A percentile compares a stretch with the other conserved stretches of the same genome.
These are phyloP conservation scores for Aspergillus leporis DNA, from an alignment of 495 filamentous ascomycete genomes.

Conservation along the genomic window DNA sequence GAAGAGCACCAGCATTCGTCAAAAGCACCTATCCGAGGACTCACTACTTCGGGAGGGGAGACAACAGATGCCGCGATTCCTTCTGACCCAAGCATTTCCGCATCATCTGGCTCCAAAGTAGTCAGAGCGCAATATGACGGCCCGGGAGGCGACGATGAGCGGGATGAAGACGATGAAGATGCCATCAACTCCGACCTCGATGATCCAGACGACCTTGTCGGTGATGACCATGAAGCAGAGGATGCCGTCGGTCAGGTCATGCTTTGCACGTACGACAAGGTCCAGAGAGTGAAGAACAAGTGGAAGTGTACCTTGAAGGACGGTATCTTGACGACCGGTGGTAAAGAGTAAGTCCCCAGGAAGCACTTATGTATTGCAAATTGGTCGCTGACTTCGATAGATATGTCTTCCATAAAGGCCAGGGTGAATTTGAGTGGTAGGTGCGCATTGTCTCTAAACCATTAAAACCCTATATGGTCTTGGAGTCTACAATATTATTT, in stretches of 20 bases:
- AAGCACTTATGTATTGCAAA: not conserved
- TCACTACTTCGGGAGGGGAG: slow-evolving; percentile 9
- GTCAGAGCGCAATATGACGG: slow-evolving; percentile 65
- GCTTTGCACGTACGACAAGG: slow-evolving; percentile 99
- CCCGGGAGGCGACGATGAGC: slow-evolving; percentile 49
- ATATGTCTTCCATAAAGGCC: slow-evolving; percentile 97
- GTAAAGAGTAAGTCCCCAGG: slow-evolving; percentile 66
- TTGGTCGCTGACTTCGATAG: slow-evolving; percentile 30
- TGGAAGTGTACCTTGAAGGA: slow-evolving; percentile 99
- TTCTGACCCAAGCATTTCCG: not conserved
- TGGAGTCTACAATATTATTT: not conserved
- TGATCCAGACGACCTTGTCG: slow-evolving; percentile 82
- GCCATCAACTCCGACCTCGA: slow-evolving; percentile 99
- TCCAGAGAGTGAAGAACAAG: slow-evolving; percentile 99
- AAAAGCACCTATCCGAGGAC: slow-evolving; percentile 18
- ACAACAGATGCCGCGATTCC: slow-evolving; percentile 12
- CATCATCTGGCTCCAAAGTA: slow-evolving; percentile 14
- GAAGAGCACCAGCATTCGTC: slow-evolving; percentile 35
- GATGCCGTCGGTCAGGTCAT: slow-evolving; percentile 85
- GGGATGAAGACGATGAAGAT: slow-evolving; percentile 80
- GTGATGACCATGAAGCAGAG: slow-evolving; percentile 74
- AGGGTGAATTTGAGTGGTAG: slow-evolving; percentile 97
- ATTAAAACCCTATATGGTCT: not conserved
- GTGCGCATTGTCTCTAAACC: not conserved
- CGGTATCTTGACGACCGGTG: slow-evolving; percentile 85